phyloP scores from a whole-genome alignment of 2,329 filamentous ascomycete species.

The Fusarium tjaetaba region DNA sequence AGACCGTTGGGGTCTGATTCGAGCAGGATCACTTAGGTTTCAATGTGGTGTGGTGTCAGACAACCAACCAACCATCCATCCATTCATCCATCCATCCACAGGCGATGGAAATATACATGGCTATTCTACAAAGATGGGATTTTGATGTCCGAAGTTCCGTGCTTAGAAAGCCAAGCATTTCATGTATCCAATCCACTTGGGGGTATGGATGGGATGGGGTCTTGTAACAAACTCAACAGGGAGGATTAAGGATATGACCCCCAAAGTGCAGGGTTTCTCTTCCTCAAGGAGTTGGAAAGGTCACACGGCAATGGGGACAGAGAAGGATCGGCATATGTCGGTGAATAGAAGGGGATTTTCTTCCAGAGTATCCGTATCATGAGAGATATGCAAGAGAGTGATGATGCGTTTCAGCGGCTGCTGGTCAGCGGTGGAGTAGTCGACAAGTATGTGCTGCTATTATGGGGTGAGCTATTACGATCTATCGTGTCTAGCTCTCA shows the following conservation, averaged over 20 bases:
- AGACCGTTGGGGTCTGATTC: neutral
- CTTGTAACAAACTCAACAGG: constrained; percentile 10
- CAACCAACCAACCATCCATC: neutral
- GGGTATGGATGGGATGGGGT: constrained; percentile 5
- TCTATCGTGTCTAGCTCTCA: neutral
- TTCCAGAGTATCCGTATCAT: neutral
- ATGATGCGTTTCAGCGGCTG: neutral
- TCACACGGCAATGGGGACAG: neutral
- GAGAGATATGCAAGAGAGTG: constrained; percentile 6
- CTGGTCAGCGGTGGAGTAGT: neutral
- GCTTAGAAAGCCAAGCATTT: neutral
- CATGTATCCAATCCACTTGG: neutral
- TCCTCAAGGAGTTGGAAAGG: constrained; percentile 8
- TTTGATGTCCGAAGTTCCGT: neutral
- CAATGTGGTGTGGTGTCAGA: neutral
- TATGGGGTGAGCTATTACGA: neutral
- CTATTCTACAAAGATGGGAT: constrained; percentile 1
- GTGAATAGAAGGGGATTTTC: constrained; percentile 13
- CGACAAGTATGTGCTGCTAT: neutral
- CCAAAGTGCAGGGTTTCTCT: constrained; percentile 18
- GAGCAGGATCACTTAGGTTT: neutral
- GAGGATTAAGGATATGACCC: neutral
- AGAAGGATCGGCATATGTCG: constrained; percentile 13
- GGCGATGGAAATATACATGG: neutral
- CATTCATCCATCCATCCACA: neutral